These are phyloP conservation scores for Claviceps sp. DNA, from an alignment of 2,329 filamentous ascomycete species.

Conservation along the genomic window DNA sequence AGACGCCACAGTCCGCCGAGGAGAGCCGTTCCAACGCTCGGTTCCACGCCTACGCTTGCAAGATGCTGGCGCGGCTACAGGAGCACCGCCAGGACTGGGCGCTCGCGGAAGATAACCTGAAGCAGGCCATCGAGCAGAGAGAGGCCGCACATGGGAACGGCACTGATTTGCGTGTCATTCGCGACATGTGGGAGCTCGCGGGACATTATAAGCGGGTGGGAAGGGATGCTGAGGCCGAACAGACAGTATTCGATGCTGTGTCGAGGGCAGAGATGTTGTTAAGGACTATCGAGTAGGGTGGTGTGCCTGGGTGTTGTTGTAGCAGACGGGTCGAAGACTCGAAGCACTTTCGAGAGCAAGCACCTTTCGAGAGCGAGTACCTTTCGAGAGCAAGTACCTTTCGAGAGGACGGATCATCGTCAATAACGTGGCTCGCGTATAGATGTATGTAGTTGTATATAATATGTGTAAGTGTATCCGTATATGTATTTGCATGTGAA, in stretches of 20 bases:
- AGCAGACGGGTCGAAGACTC: too few species aligned
- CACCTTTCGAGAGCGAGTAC: too few species aligned
- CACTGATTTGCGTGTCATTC: constrained; percentile 22
- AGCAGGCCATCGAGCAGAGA: constrained; percentile 19
- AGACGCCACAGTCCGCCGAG: constrained; percentile 11
- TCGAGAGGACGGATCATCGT: too few species aligned
- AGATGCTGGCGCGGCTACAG: constrained; percentile 23
- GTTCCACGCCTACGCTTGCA: constrained; percentile 25
- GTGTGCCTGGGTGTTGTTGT: too few species aligned
- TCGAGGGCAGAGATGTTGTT: constrained; percentile 19
- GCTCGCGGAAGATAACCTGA: constrained; percentile 20
- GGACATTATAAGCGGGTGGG: constrained; percentile 20
- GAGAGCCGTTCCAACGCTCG: constrained; percentile 16
- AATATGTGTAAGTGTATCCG: too few species aligned
- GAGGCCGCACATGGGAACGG: constrained; percentile 22
- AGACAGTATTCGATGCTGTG: constrained; percentile 19
- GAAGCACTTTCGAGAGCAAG: too few species aligned
- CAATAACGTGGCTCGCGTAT: too few species aligned
- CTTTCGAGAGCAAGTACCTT: too few species aligned
- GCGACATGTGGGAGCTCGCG: constrained; percentile 26
- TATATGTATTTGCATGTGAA: too few species aligned
- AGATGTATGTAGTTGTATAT: too few species aligned
- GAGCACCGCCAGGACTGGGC: constrained; percentile 20
- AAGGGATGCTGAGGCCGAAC: constrained; percentile 14
- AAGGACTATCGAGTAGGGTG: not conserved